A percentile compares a stretch with the other conserved stretches of the same genome.
These are phyloP conservation scores for Sisymbrium irio DNA, from an alignment of 345 rosid species.

Conservation along the genomic window DNA sequence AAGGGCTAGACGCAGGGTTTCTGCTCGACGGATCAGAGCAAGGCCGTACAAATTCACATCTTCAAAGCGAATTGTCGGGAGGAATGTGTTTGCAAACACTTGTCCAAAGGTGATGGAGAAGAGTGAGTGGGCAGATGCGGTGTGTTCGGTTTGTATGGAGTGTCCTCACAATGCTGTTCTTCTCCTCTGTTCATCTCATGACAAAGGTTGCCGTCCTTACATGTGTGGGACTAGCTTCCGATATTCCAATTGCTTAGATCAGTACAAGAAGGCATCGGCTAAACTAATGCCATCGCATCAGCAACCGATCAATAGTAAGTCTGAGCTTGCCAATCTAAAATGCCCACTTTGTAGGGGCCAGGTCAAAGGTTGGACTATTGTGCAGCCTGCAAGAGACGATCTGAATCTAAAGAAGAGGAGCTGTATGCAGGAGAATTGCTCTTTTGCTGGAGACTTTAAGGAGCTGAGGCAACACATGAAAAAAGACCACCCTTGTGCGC, in stretches of 20 bases:
- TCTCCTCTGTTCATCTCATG: slow-evolving; percentile 24
- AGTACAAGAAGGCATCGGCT: slow-evolving; percentile 13
- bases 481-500: slow-evolving; percentile 13
- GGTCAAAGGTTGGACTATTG: slow-evolving; percentile 21
- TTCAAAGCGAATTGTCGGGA: not conserved
- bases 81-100: not conserved
- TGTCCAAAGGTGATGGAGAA: slow-evolving; percentile 7
- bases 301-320: not conserved
- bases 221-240: slow-evolving; percentile 24
- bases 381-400: slow-evolving; percentile 18
- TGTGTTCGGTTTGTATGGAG: slow-evolving; percentile 15
- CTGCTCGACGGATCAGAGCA: slow-evolving; percentile 19
- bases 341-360: slow-evolving; percentile 25
- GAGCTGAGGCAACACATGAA: slow-evolving; percentile 24
- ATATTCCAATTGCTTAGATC: slow-evolving; percentile 21
- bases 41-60: slow-evolving; percentile 14
- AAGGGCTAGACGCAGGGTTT: slow-evolving; percentile 1
- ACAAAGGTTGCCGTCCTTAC: slow-evolving; percentile 22
- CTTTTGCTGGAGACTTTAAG: slow-evolving; percentile 10
- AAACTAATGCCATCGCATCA: not conserved
- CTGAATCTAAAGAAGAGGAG: slow-evolving; percentile 25
- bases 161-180: slow-evolving; percentile 23
- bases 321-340: slow-evolving; percentile 10
- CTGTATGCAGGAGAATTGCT: slow-evolving; percentile 22
- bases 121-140: slow-evolving; percentile 3